A percentile compares a stretch with the other conserved stretches of the same genome.
These are phyloP conservation scores for Apostasia shenzhenica DNA, from an alignment of 106 monocot genomes.

Conservation along the genomic window DNA sequence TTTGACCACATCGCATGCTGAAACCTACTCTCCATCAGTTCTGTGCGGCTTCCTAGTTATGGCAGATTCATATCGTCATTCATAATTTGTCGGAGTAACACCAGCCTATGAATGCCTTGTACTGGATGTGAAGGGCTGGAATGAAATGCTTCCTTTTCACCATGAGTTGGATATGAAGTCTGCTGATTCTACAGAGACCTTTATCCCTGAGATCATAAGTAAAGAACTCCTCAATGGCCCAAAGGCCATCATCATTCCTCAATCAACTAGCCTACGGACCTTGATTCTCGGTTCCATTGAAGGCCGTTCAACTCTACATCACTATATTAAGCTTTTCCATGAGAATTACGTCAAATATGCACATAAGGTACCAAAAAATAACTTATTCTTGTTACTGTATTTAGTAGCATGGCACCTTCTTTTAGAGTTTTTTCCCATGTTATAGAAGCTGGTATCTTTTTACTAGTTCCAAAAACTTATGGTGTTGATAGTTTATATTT, in stretches of 20 bases:
- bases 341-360: slow-evolving; percentile 96
- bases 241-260: slow-evolving; percentile 39
- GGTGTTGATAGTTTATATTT: no score
- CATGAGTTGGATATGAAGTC: slow-evolving; percentile 19
- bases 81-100: slow-evolving; percentile 56
- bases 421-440: no score
- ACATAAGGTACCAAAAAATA: slow-evolving; percentile 65
- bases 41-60: slow-evolving; percentile 63
- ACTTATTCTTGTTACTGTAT: no score
- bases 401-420: no score
- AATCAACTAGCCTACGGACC: slow-evolving; percentile 34
- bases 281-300: slow-evolving; percentile 72
- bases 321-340: slow-evolving; percentile 86
- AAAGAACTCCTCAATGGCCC: slow-evolving; percentile 77
- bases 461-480: no score
- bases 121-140: slow-evolving; percentile 56
- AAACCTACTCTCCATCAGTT: slow-evolving; percentile 22
- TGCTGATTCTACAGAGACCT: slow-evolving; percentile 16
- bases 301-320: slow-evolving; percentile 84
- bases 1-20: slow-evolving; percentile 39
- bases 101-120: slow-evolving; percentile 61
- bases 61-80: slow-evolving; percentile 64
- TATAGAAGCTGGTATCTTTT: no score
- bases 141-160: slow-evolving; percentile 35
- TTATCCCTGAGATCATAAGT: slow-evolving; percentile 42